Base-by-base conservation (phyloP, 139 green algal species). In the Volvox reticuliferus region DNA sequence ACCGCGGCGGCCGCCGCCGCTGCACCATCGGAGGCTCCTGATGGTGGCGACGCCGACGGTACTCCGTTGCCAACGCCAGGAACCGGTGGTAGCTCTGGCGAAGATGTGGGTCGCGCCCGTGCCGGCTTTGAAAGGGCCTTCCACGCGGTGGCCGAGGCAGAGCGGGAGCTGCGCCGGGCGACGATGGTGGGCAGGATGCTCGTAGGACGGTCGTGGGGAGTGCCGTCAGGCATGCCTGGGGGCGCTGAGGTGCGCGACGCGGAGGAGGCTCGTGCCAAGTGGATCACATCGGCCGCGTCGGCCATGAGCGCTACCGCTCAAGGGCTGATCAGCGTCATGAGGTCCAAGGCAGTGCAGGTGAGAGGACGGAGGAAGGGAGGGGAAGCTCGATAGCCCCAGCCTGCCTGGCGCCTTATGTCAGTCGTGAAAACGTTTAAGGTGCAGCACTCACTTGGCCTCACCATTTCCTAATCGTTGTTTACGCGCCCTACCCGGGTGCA, bases 131-230 rank as follows among this genome's bases (percentile, higher is more conserved):
- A 85, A 14, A 16, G 26, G 37, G 37, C 24, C 14, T 87, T 37
- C 28, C 81, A 87, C 30, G 18, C 28, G 55, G 81, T 87, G 9
- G 28, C 30, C 19, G 81, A 87, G 30, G 81, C 61, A 14, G 81
- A 87, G 61, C 81, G 81, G 18, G 81, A 87, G 81, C 81, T 87
- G 61, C 61, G 81, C 24, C 61, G 65, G n/a, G 30, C 44, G 5
- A 61, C 55, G 44, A 21, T 35, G 44, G 55, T 50, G 28, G 80
- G 55, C 14, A 18, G 55, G 50, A 22, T 50, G 55, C 50, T 86
- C 28, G 44, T 44, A n/a, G 21, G 61, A 19, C 55, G 80, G 28
- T 1, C 24, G 33, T 30, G 55, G 44, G 28, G 50, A 55, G 44
- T 35, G 80, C 22, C 44, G 21, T 55, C 80, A 30, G 80, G 50